Evolutionary conservation across 441 rosid species (phyloP), one percentile per base, ranked within the genome.

Genomic region (Arabidopsis lyrata): DNA sequence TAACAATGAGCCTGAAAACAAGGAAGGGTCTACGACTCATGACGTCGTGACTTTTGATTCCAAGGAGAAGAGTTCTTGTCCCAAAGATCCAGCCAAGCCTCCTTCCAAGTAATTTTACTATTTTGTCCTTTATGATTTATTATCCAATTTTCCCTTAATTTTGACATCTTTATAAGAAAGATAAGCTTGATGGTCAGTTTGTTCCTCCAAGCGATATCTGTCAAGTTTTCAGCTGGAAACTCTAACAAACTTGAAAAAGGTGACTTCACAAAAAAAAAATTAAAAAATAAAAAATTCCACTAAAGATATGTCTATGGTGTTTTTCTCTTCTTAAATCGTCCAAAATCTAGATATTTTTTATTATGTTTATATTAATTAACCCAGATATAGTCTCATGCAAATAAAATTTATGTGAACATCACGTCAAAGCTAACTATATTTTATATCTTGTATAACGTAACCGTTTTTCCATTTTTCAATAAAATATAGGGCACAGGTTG

Each of bases 401-500:
- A 32, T 35, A 54, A 6, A 12, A 70, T 44, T 7, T 32, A 34
- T 34, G 47, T 56, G 42, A 14, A 56, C n/a, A 60, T 65, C 64
- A 63, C 68, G 63, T 53, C 38, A 22, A 14, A 32, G 15, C 24
- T 72, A 31, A 53, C 12, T 49, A 12, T 10, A 61, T n/a, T 50
- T 65, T 36, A 14, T 50, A 50, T 12, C 7, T 70, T 35, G 20
- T 38, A 20, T 15, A 47, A 62, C 20, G 55, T 42, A 72, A 56
- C 8, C 13, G 27, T 52, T 22, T 54, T 59, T 58, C 16, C 10
- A 6, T 13, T 15, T 8, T 20, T 18, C 4, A 12, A 11, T 20
- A 14, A 29, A 8, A 15, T 36, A 29, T 84, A 92, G 96, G 92
- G 87, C 91, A 63, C 97, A 88, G 52, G 91, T 92, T 18, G 93